A percentile compares a stretch with the other conserved stretches of the same genome.
Evolutionary conservation across 2,329 filamentous ascomycete species (phyloP).

Genomic region (Coniochaeta sp.): DNA sequence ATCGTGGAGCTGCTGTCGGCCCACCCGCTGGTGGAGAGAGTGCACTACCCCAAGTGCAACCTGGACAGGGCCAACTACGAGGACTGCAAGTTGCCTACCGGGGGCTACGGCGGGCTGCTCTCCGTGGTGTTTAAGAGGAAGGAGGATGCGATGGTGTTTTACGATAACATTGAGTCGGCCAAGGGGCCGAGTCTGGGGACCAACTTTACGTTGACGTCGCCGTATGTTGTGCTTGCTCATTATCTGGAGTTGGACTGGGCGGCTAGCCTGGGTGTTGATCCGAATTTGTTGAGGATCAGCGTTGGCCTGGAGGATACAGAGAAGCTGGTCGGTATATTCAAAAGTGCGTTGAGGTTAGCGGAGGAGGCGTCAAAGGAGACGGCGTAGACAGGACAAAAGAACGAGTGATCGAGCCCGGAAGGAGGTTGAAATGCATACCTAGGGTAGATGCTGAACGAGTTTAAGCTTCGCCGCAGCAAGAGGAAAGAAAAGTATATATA

Average conservation of each 20-base stretch:
- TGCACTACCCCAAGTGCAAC: constrained; percentile 83
- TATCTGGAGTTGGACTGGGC: constrained; percentile 92
- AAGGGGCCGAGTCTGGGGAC: constrained; percentile 95
- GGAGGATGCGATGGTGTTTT: constrained; percentile 71
- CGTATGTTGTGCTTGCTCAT: constrained; percentile 87
- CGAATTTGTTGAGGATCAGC: constrained; percentile 74
- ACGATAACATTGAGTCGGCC: constrained; percentile 75
- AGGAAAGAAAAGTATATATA: too few species aligned
- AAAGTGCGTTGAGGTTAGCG: constrained; percentile 59
- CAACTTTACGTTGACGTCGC: constrained; percentile 89
- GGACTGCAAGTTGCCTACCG: constrained; percentile 60
- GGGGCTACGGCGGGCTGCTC: constrained; percentile 84
- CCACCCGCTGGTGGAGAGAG: constrained; percentile 58
- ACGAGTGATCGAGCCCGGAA: too few species aligned
- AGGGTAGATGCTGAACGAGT: too few species aligned
- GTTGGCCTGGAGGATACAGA: constrained; percentile 78
- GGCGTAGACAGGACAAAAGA: not conserved
- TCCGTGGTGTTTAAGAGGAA: constrained; percentile 71
- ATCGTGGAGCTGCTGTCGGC: constrained; percentile 65
- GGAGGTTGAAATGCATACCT: too few species aligned
- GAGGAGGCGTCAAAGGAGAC: constrained; percentile 14
- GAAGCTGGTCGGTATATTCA: constrained; percentile 57
- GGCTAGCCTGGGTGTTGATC: constrained; percentile 70
- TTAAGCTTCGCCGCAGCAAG: too few species aligned
- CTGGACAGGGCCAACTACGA: constrained; percentile 69